These are phyloP conservation scores for Butyriboletus loyo DNA, from an alignment of 768 basidiomycete species.

Conservation along the genomic window DNA sequence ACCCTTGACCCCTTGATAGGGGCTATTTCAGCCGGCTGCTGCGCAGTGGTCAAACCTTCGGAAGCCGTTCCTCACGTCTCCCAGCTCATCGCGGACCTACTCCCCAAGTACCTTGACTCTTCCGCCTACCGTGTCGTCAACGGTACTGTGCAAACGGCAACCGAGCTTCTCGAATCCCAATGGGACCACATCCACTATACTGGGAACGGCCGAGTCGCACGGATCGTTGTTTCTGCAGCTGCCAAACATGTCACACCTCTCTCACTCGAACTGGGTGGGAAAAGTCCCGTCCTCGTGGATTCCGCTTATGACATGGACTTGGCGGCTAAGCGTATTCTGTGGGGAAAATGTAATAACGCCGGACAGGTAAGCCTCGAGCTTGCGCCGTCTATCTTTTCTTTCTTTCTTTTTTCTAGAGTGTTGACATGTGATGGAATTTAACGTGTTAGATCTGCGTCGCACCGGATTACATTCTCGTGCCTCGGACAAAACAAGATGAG, in stretches of 20 bases:
- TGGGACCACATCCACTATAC: constrained; percentile 40
- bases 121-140: constrained; percentile 53
- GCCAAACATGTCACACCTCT: constrained; percentile 34
- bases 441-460: constrained; percentile 36
- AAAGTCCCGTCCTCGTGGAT: constrained; percentile 47
- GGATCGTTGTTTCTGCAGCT: constrained; percentile 25
- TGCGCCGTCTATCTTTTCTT: background rate
- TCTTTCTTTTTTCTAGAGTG: background rate
- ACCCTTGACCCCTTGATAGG: constrained; percentile 58
- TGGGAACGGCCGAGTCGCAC: constrained; percentile 29
- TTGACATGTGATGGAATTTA: background rate
- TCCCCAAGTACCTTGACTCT: constrained; percentile 55
- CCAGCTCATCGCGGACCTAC: constrained; percentile 47
- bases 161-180: constrained; percentile 30
- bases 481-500: constrained; percentile 40
- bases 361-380: constrained; percentile 47
- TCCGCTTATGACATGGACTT: constrained; percentile 41
- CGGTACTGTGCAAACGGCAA: constrained; percentile 40
- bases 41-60: constrained; percentile 64
- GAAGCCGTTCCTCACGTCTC: constrained; percentile 51
- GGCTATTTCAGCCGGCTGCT: constrained; percentile 73
- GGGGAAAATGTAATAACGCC: constrained; percentile 62
- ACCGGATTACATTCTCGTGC: constrained; percentile 46
- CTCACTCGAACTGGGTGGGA: constrained; percentile 36
- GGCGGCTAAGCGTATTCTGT: constrained; percentile 62